phyloP scores from a whole-genome alignment of 129 eudicot species.

The Kitagawia praeruptora region DNA sequence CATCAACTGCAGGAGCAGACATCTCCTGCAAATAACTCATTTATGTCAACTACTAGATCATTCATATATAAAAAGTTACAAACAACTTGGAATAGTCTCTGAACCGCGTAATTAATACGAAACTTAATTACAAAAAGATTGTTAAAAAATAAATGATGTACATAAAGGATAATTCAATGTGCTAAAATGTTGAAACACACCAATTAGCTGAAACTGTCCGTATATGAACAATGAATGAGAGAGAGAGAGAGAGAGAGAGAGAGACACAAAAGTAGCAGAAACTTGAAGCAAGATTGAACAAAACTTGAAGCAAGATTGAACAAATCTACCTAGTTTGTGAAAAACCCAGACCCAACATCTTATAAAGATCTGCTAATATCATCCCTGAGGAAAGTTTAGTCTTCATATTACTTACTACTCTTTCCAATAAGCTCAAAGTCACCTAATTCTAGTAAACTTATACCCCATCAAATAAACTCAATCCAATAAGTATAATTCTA shows the following conservation, averaged over 20 bases:
- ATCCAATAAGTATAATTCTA: not conserved
- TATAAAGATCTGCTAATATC: slow-evolving; percentile 2
- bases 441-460: slow-evolving; percentile 10
- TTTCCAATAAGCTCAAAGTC: not conserved
- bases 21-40: slow-evolving; percentile 45
- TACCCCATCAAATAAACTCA: slow-evolving; percentile 18
- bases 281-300: too few species aligned
- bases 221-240: not conserved
- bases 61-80: not conserved
- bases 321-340: too few species aligned
- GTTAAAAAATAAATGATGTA: not conserved
- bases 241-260: too few species aligned
- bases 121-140: not conserved
- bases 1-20: slow-evolving; percentile 56
- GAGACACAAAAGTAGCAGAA: too few species aligned
- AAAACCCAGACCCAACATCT: not conserved
- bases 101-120: not conserved
- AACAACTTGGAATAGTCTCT: not conserved
- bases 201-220: not conserved
- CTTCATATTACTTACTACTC: not conserved
- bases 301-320: too few species aligned
- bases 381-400: not conserved
- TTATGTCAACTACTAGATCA: not conserved
- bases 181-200: not conserved
- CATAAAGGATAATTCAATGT: not conserved